A percentile compares a stretch with the other conserved stretches of the same genome.
Conservation (phyloP, 768 basidiomycete species). For the Boletus sp. region DNA sequence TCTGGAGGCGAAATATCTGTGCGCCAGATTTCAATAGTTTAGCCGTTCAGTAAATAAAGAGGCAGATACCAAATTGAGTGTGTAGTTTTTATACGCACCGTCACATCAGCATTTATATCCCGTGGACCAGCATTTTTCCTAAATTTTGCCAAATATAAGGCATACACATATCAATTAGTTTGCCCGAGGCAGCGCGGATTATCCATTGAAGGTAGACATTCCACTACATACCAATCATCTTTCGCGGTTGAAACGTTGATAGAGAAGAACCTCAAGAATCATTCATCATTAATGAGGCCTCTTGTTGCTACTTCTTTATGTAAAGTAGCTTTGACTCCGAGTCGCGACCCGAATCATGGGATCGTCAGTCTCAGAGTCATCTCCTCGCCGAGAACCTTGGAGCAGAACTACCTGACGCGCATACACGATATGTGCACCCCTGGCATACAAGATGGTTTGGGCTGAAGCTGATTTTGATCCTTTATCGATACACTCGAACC, state of each 20-base stretch:
- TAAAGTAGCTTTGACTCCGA: background rate
- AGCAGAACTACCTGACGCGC: background rate
- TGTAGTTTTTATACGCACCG: constrained; percentile 15
- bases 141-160: too few species aligned
- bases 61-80: constrained; percentile 25
- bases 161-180: background rate
- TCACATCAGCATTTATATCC: background rate
- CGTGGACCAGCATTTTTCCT: too few species aligned
- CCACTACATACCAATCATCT: background rate
- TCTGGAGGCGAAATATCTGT: background rate
- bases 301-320: background rate
- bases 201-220: background rate
- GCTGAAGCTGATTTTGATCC: background rate
- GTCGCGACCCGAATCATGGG: background rate
- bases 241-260: too few species aligned
- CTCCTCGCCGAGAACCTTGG: background rate
- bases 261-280: background rate
- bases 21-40: background rate
- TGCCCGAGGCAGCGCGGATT: background rate
- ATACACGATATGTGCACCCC: background rate
- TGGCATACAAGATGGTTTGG: background rate
- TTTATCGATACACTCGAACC: background rate
- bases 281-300: background rate
- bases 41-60: background rate
- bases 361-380: too few species aligned